Evolutionary conservation across 73 alveolate species (phyloP).

Genomic region (Paramecium pentaurelia): DNA sequence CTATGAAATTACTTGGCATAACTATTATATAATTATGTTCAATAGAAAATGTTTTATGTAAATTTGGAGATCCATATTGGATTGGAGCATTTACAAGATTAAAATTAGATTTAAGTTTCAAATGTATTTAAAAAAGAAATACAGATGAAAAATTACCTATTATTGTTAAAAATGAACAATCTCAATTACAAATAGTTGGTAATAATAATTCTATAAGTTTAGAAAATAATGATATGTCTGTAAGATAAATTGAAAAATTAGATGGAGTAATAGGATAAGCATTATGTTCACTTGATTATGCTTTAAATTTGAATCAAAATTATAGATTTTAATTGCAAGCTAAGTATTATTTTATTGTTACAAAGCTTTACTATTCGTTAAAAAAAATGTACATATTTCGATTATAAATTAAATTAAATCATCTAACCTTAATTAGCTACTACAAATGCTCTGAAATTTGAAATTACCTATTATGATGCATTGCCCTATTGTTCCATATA

Average conservation of each 20-base stretch:
- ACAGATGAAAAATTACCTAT: slow-evolving; percentile 69
- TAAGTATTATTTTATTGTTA: neutral
- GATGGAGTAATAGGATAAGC: slow-evolving; percentile 71
- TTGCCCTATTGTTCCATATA: slow-evolving; percentile 60
- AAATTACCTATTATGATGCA: slow-evolving; percentile 68
- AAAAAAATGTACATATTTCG: slow-evolving; percentile 70
- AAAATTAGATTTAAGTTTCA: slow-evolving; percentile 57
- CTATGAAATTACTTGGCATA: slow-evolving; percentile 57
- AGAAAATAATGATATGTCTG: slow-evolving; percentile 71
- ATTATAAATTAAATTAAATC: slow-evolving; percentile 41
- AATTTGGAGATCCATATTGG: slow-evolving; percentile 76
- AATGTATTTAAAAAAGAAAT: slow-evolving; percentile 56
- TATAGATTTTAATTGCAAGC: neutral
- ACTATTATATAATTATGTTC: slow-evolving; percentile 71
- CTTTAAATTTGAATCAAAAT: neutral
- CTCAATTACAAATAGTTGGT: neutral
- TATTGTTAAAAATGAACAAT: neutral
- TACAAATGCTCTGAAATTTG: slow-evolving; percentile 76
- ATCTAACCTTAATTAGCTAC: slow-evolving; percentile 48
- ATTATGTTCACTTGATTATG: slow-evolving; percentile 52
- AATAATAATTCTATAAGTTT: neutral
- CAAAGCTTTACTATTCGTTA: slow-evolving; percentile 67
- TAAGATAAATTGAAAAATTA: slow-evolving; percentile 56
- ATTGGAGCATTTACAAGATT: slow-evolving; percentile 65
- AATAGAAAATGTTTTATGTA: slow-evolving; percentile 74